Evolutionary conservation across 495 filamentous ascomycete species (phyloP).

Genomic region (Chaetomium tenue): DNA sequence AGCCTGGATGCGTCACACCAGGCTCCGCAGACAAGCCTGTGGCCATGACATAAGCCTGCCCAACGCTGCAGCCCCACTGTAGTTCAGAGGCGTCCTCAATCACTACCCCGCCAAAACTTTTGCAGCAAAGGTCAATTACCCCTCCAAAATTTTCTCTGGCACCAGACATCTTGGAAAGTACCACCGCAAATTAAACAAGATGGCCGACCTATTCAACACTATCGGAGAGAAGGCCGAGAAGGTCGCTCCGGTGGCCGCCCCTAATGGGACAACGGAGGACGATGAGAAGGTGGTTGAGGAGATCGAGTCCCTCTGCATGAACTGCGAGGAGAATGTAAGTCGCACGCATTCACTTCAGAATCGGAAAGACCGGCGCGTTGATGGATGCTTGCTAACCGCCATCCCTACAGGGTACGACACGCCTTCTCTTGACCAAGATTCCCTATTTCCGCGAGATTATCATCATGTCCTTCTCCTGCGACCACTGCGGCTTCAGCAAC

Average conservation of each 20-base stretch:
- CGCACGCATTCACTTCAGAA: background rate
- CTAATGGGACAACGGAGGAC: constrained; percentile 36
- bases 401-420: constrained; percentile 67
- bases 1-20: constrained; percentile 23
- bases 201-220: constrained; percentile 51
- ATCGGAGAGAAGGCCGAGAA: constrained; percentile 55
- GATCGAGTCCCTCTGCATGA: constrained; percentile 52
- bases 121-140: constrained; percentile 30
- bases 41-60: constrained; percentile 35
- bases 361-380: background rate
- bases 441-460: constrained; percentile 97
- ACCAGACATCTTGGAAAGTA: constrained; percentile 8
- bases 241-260: constrained; percentile 34
- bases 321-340: constrained; percentile 71
- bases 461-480: constrained; percentile 92
- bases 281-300: constrained; percentile 61
- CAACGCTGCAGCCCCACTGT: constrained; percentile 26
- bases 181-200: constrained; percentile 27
- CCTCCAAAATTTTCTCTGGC: constrained; percentile 40
- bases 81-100: constrained; percentile 18
- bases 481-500: constrained; percentile 82
- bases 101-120: constrained; percentile 32
- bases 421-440: constrained; percentile 82
- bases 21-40: constrained; percentile 5
- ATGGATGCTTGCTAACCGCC: constrained; percentile 17